Evolutionary conservation across 208 protist species (phyloP), one percentile per base, ranked within the genome.

Genomic region (Novymonas esmeraldas): DNA sequence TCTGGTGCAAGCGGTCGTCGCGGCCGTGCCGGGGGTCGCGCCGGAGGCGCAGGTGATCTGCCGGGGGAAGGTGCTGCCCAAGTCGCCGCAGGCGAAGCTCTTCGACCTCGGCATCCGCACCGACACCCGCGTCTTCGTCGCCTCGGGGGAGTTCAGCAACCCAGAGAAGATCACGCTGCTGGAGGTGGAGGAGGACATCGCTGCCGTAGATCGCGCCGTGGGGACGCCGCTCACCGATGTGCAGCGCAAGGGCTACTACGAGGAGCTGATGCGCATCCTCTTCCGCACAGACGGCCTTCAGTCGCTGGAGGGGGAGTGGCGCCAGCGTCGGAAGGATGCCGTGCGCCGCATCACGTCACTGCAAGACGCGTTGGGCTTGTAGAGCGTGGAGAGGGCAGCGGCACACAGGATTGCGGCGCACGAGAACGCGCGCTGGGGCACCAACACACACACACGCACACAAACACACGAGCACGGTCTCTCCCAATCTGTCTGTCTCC

Each of bases 181-280:
- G 1, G 85, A 93, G 68, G 77, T 95, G 51, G 82, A 93, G 49
- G 50, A 76, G 36, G 81, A 86, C 41, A 63, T 84, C 3, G 46
- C 38, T 2, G 22, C 24, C n/a, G 84, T 95, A 20, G 77, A 78
- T 13, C 28, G 31, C 3, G 31, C 82, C n/a, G 56, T 77, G 41
- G 42, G 59, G 0, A 28, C 28, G 6, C 54, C 56, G 0, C 51
- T 84, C 28, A 76, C 82, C 6, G 71, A 78, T 2, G 34, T 79
- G 39, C 64, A 87, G 60, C 69, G 79, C 16, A 86, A 85, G 34
- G 87, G 87, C 26, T 90, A 88, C 57, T 93, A 95, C 52, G 90
- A 95, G 56, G 77, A 86, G 59, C 75, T 95, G 2, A 95, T 95
- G 90, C 84, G 87, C 42, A 83, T 95, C 60, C 70, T 95, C 0